These are phyloP conservation scores for Beauveria bassiana DNA, from an alignment of 2,329 filamentous ascomycete genomes.

Conservation along the genomic window DNA sequence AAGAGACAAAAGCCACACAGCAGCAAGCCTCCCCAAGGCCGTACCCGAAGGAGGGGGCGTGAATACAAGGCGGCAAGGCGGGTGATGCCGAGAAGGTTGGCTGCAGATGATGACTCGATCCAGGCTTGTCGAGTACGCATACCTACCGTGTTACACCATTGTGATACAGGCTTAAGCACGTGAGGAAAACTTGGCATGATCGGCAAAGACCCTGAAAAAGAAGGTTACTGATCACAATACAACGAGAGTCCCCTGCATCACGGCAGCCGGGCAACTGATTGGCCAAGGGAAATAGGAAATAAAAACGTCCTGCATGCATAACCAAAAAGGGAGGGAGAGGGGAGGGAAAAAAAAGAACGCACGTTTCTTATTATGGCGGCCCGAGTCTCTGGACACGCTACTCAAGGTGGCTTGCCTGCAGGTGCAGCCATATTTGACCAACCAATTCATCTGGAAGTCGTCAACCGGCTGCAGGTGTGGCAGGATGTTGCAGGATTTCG, in stretches of 20 bases:
- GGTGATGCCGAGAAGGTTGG: not conserved
- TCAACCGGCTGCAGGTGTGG: not conserved
- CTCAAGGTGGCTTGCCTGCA: not conserved
- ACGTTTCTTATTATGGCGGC: not conserved
- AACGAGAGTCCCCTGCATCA: not conserved
- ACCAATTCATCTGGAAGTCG: not conserved
- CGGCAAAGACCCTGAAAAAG: not conserved
- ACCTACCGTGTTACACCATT: not conserved
- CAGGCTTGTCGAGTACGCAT: not conserved
- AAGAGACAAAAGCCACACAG: not conserved
- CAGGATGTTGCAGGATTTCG: not conserved
- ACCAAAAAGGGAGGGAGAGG: not conserved
- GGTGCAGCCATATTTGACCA: not conserved
- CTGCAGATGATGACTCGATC: not conserved
- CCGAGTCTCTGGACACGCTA: not conserved
- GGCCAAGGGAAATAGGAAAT: not conserved
- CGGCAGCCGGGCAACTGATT: not conserved
- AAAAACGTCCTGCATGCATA: not conserved
- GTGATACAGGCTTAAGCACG: too few species aligned
- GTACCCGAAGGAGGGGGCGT: not conserved
- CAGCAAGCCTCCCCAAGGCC: not conserved
- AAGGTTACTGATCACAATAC: not conserved
- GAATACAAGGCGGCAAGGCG: not conserved
- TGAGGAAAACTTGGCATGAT: not conserved
- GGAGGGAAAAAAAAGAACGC: not conserved